Percentiles rank a stretch among this genome's conserved stretches.
phyloP scores from a whole-genome alignment of 2,329 filamentous ascomycete genomes.

The Fusarium chuoi region DNA sequence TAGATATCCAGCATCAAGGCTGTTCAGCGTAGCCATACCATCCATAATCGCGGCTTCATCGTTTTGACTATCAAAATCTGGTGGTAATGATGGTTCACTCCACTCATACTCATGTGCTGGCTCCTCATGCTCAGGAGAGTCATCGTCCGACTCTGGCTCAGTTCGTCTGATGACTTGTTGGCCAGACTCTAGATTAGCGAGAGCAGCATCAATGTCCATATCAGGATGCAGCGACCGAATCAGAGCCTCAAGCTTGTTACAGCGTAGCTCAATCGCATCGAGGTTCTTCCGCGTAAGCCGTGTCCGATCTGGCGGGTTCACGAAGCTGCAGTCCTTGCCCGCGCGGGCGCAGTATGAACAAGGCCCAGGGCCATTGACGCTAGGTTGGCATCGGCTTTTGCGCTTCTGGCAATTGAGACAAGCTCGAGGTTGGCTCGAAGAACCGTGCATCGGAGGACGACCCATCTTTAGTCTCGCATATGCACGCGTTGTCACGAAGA shows the following conservation, averaged over 20 bases:
- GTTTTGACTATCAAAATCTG: background rate
- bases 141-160: background rate
- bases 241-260: background rate
- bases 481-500: background rate
- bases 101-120: background rate
- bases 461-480: background rate
- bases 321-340: background rate
- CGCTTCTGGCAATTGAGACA: background rate
- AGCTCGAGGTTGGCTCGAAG: background rate
- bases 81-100: background rate
- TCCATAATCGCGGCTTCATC: background rate
- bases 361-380: background rate
- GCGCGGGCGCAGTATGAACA: background rate
- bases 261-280: background rate
- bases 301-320: background rate
- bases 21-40: background rate
- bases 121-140: background rate
- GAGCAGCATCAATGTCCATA: background rate
- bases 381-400: background rate
- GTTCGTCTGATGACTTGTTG: background rate
- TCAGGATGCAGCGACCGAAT: background rate
- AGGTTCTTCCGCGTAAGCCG: background rate
- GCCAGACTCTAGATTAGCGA: background rate
- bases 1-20: background rate
- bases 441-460: background rate